phyloP scores from a whole-genome alignment of 2,329 filamentous ascomycete genomes.

The Ramularia collo-cygni region DNA sequence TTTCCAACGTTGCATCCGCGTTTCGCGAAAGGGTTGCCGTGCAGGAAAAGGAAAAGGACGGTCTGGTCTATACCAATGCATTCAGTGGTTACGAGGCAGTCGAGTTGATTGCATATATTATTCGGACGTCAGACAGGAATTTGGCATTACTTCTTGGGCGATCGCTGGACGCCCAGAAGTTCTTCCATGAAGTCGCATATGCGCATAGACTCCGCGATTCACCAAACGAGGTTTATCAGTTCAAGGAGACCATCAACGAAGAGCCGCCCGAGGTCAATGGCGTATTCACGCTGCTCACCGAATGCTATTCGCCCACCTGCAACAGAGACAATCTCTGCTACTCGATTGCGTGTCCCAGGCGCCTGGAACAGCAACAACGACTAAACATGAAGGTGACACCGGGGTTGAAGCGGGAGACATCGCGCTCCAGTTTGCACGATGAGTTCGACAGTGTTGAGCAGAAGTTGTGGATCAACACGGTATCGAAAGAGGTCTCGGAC shows the following conservation, averaged over 20 bases:
- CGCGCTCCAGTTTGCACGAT: conserved; percentile 68
- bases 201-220: conserved; percentile 92
- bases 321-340: conserved; percentile 94
- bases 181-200: conserved; percentile 98
- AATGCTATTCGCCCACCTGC: conserved; percentile 97
- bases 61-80: conserved; percentile 91
- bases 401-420: conserved; percentile 68
- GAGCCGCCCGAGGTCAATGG: conserved; percentile 82
- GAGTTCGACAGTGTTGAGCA: conserved; percentile 76
- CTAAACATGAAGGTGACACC: conserved; percentile 90
- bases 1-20: conserved; percentile 88
- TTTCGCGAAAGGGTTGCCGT: conserved; percentile 84
- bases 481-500: conserved; percentile 89
- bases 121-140: conserved; percentile 93
- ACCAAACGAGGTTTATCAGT: conserved; percentile 92
- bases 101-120: conserved; percentile 91
- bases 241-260: conserved; percentile 86
- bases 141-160: conserved; percentile 83
- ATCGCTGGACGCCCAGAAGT: conserved; percentile 93
- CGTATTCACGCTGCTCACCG: conserved; percentile 90
- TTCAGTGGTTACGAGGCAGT: conserved; percentile 95
- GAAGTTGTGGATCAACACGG: conserved; percentile 98
- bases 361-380: conserved; percentile 89
- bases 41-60: conserved; percentile 90
- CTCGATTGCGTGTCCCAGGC: conserved; percentile 90